Evolutionary conservation across 352 stramenopile species (phyloP).

Genomic region (Pythium sukuiense): DNA sequence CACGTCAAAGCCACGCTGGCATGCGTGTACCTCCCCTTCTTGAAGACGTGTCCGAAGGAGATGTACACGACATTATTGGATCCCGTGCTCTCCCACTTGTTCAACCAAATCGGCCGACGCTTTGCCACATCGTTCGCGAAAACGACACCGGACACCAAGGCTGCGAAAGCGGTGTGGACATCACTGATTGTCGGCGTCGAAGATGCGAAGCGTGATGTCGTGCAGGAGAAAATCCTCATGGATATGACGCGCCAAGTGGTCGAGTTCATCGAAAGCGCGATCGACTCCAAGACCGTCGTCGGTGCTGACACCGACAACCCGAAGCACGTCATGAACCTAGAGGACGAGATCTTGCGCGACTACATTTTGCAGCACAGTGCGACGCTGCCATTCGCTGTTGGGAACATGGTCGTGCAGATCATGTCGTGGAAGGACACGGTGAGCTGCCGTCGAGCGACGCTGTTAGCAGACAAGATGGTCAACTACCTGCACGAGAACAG

Average conservation of each 20-base stretch:
- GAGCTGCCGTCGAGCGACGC: slow-evolving; percentile 59
- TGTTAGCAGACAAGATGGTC: slow-evolving; percentile 66
- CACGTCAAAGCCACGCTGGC: slow-evolving; percentile 66
- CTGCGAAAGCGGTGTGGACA: slow-evolving; percentile 44
- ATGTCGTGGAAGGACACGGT: slow-evolving; percentile 77
- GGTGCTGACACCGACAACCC: slow-evolving; percentile 67
- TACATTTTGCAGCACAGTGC: slow-evolving; percentile 56
- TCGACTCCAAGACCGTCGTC: slow-evolving; percentile 77
- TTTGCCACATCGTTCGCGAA: slow-evolving; percentile 43
- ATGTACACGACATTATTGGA: slow-evolving; percentile 63
- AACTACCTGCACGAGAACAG: slow-evolving; percentile 45
- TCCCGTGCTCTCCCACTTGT: slow-evolving; percentile 51
- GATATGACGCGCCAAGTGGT: slow-evolving; percentile 66
- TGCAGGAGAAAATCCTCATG: slow-evolving; percentile 71
- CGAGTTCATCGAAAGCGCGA: slow-evolving; percentile 69
- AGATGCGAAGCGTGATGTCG: slow-evolving; percentile 66
- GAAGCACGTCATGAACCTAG: slow-evolving; percentile 68
- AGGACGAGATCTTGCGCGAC: slow-evolving; percentile 58
- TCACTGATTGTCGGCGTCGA: slow-evolving; percentile 63
- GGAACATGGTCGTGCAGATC: slow-evolving; percentile 51
- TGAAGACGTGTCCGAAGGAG: slow-evolving; percentile 64
- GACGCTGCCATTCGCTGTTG: slow-evolving; percentile 49
- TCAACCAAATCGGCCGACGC: slow-evolving; percentile 60
- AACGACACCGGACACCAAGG: slow-evolving; percentile 25
- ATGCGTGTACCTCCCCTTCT: slow-evolving; percentile 72